Evolutionary conservation across 352 stramenopile genomes (phyloP), one percentile per base, ranked within the genome.

Genomic region (Pythium coloratum): DNA sequence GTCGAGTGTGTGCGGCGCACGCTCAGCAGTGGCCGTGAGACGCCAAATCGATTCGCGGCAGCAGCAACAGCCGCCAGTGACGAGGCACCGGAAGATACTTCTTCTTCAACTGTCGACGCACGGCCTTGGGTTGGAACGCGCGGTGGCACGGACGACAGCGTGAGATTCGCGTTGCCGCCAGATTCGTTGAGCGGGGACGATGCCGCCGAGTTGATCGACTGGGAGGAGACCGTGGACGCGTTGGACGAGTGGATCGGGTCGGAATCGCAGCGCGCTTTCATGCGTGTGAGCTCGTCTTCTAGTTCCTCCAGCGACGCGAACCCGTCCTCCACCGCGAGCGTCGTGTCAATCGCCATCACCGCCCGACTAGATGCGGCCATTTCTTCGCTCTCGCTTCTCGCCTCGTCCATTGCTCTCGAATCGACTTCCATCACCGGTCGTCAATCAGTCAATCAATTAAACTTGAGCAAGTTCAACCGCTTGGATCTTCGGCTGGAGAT

Each of bases 221-320:
- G 56, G 20, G 73, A 72, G 5, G 72, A 79, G 18, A 65, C 66
- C 3, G 65, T 75, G 10, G 73, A 77, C 50, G 24, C 59, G 2
- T 36, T 54, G n/a, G 55, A 56, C 30, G 61, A 73, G 32, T 59
- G 61, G 46, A 71, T 61, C 49, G 67, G 50, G 47, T 72, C 59
- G 55, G 75, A 77, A 55, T 81, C 75, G 56, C 71, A 69, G 26
- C 71, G 65, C 61, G 70, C 64, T 66, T 77, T 75, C 32, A 75
- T 71, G 24, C 38, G 57, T 56, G 67, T 44, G 62, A 69, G 62
- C 32, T 73, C 42, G 56, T 62, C 30, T 44, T 73, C 67, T 20
- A 72, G 55, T 20, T 62, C 58, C 20, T 71, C 51, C 20, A 65
- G 49, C 46, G 26, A 33, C 58, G 66, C 59, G 26, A 72, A 49